phyloP scores from a whole-genome alignment of 2,329 filamentous ascomycete genomes.

The Diaporthe longicolla region DNA sequence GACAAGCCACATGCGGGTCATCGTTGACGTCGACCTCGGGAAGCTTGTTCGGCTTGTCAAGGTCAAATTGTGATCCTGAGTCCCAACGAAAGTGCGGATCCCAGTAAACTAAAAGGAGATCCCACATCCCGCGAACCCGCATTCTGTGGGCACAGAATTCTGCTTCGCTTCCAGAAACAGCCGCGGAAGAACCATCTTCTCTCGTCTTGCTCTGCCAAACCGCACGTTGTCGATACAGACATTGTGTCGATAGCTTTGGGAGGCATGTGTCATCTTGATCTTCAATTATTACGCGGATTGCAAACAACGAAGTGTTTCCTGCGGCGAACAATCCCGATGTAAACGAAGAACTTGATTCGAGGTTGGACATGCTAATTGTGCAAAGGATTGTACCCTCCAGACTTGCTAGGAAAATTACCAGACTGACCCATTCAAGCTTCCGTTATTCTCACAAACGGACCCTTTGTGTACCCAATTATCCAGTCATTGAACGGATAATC shows the following conservation, averaged over 20 bases:
- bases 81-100: not conserved
- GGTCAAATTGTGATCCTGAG: not conserved
- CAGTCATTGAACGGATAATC: constrained; percentile 30
- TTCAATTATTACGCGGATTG: too few relatives aligned
- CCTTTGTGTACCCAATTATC: constrained; percentile 22
- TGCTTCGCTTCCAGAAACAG: not conserved
- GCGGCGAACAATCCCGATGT: too few relatives aligned
- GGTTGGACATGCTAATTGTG: too few relatives aligned
- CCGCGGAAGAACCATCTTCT: not conserved
- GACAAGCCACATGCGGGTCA: not conserved
- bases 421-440: not conserved
- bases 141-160: not conserved
- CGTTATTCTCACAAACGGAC: not conserved
- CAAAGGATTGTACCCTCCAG: too few relatives aligned
- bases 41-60: not conserved
- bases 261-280: not conserved
- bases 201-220: not conserved
- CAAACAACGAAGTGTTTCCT: not conserved
- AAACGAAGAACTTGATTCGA: not conserved
- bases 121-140: constrained; percentile 13
- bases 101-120: not conserved
- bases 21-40: not conserved
- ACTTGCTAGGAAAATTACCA: not conserved
- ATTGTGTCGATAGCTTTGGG: not conserved
- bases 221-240: not conserved